Evolutionary conservation across 31 red algal species (phyloP), one percentile per base, ranked within the genome.

Genomic region (Odonthalia washingtoniensis): DNA sequence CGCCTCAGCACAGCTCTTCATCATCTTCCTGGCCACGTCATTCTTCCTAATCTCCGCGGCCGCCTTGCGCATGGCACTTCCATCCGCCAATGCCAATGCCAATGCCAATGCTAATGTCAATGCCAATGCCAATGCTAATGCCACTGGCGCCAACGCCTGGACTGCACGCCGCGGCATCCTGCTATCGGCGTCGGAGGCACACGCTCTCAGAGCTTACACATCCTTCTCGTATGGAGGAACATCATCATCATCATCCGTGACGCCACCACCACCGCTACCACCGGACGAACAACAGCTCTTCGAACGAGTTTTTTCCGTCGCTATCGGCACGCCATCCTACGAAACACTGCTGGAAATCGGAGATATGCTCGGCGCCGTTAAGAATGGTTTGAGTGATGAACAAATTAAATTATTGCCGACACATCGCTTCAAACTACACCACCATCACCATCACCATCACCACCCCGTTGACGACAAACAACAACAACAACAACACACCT

Each of bases 381-480:
- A 92, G 40, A 45, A 65, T n/a, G 90, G 90, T 24, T 57, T 92
- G 31, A 86, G 82, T 18, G 82, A 86, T 16, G 82, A 87, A 24
- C 90, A 92, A 68, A 92, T 92, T 73, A 67, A 27, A 38, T 82
- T 92, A 40, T 40, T 92, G 41, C 90, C 90, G 4, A 86, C 76
- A 14, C 86, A 92, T 76, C 16, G 1, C 17, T 70, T 40, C 37
- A n/a, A n/a, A n/a, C n/a, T n/a, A n/a, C n/a, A n/a, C n/a, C n/a
- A n/a, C n/a, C n/a, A n/a, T n/a, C n/a, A n/a, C n/a, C n/a, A n/a
- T n/a, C n/a, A n/a, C n/a, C 33, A 40, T 36, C 4, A 76, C 5
- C 21, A 4, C 37, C 21, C 72, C 9, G 35, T 3, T 5, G 31
- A 33, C 46, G 73, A 45, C 28, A 53, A 65, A 3, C 49, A 35